phyloP scores from a whole-genome alignment of 768 basidiomycete species.

The Cystobasidium ongulense region DNA sequence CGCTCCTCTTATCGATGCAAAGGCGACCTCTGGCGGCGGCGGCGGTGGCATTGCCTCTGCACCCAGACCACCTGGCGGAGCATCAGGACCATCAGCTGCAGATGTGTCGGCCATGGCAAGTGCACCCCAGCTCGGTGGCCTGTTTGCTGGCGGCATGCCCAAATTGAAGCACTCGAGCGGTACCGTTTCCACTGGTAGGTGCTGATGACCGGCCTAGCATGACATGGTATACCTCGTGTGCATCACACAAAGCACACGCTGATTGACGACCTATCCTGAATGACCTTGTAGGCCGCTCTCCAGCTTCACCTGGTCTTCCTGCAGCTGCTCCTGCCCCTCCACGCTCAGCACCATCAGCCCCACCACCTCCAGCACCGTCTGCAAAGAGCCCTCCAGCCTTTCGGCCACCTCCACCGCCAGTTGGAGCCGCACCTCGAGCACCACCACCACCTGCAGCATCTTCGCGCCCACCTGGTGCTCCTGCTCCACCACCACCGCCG shows the following conservation, averaged over 20 bases:
- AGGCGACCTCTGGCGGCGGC: neutral
- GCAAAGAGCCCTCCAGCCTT: neutral
- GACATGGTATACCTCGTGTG: too few relatives aligned
- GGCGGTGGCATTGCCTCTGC: conserved; percentile 6
- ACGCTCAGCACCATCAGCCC: conserved; percentile 6
- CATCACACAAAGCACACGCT: too few relatives aligned
- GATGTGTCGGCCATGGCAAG: conserved; percentile 20
- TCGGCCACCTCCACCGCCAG: conserved; percentile 6
- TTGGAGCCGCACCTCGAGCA: neutral
- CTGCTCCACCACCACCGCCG: neutral
- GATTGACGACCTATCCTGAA: neutral
- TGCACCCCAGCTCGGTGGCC: conserved; percentile 26
- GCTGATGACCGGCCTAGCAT: neutral
- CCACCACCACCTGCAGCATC: neutral
- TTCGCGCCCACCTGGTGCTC: too few relatives aligned
- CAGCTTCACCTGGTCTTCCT: neutral
- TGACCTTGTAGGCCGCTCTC: conserved; percentile 5
- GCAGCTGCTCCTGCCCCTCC: neutral
- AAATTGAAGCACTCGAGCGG: conserved; percentile 9
- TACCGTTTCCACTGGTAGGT: conserved; percentile 9
- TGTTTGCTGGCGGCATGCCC: conserved; percentile 29
- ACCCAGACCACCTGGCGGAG: conserved; percentile 19
- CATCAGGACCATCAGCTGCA: neutral
- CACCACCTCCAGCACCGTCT: neutral
- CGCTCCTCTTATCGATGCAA: conserved; percentile 8